Evolutionary conservation across 352 stramenopile genomes (phyloP), one percentile per base, ranked within the genome.

Genomic region (Pythium utonaiense): DNA sequence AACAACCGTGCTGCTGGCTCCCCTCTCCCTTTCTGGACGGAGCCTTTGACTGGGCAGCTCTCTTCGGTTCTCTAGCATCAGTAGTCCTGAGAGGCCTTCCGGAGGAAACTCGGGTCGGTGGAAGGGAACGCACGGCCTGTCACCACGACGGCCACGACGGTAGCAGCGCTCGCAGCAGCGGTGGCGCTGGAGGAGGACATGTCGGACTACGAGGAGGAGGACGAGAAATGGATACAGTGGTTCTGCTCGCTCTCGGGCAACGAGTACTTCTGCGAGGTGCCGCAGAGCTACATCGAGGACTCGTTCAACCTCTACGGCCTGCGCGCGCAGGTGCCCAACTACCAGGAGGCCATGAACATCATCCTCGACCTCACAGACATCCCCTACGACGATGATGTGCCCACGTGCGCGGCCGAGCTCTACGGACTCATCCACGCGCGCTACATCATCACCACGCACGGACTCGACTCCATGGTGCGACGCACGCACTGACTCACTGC

Each of bases 241-340:
- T 97, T 96, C 73, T 97, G 88, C 71, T 92, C 82, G 60, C 79
- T 96, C n/a, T 84, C 88, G 38, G 89, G 89, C 64, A 96, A 97
- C 60, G 89, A 97, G 64, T 77, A 92, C 79, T 96, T 97, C 64
- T 97, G 89, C 69, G 88, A 97, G 63, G 87, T 97, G 56, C 84
- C 91, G 54, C 75, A 87, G 64, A 93, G 84, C 71, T 97, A 96
- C 86, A 96, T 97, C 70, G 89, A 97, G 73, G 89, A 97, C 79
- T 95, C 83, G 64, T 97, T 97, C 75, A 97, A 97, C 70, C 80
- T 97, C 62, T 97, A 97, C 67, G 89, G 89, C 10, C 73, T 97
- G 34, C 83, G 89, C 42, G 85, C 88, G 57, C 84, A 95, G 63
- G 83, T 96, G 59, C 86, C 82, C 62, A 93, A 96, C 69, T 97